Evolutionary conservation across 1,284 basidiomycete genomes (phyloP).

Genomic region (Apiotrichum veenhuisii): DNA sequence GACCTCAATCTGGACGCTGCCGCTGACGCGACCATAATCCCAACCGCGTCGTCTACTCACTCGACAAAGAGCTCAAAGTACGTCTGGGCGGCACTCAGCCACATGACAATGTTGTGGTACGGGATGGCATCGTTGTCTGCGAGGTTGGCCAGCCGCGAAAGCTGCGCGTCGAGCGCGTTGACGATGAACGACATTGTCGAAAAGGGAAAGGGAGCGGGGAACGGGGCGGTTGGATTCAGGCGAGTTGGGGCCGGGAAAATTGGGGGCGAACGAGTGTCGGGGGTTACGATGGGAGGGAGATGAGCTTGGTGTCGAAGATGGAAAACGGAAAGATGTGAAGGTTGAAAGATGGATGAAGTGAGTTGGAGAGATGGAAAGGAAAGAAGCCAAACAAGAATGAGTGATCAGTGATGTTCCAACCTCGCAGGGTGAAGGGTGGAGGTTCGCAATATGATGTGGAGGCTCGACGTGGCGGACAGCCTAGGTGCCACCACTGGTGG

Average conservation of each 20-base stretch:
- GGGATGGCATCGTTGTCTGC: slow-evolving; percentile 37
- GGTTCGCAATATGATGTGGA: no score
- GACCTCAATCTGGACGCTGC: not conserved
- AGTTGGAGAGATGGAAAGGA: no score
- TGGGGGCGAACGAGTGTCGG: no score
- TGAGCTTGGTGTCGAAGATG: not conserved
- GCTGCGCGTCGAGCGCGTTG: slow-evolving; percentile 25
- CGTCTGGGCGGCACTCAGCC: slow-evolving; percentile 29
- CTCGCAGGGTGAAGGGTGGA: no score
- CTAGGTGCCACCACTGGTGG: no score
- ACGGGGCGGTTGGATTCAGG: no score
- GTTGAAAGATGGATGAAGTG: not conserved
- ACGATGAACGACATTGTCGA: slow-evolving; percentile 19
- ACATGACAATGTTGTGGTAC: slow-evolving; percentile 30
- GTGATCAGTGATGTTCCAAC: no score
- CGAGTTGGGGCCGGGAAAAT: no score
- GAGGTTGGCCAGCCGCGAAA: slow-evolving; percentile 25
- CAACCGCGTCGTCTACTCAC: slow-evolving; percentile 23
- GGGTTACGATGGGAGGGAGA: no score
- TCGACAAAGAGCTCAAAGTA: slow-evolving; percentile 37
- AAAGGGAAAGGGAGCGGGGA: not conserved
- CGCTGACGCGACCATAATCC: not conserved
- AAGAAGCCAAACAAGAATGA: no score
- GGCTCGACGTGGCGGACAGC: no score
- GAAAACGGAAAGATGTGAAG: not conserved